Evolutionary conservation across 1,284 basidiomycete species (phyloP).

Genomic region (Takashimella tepidaria): DNA sequence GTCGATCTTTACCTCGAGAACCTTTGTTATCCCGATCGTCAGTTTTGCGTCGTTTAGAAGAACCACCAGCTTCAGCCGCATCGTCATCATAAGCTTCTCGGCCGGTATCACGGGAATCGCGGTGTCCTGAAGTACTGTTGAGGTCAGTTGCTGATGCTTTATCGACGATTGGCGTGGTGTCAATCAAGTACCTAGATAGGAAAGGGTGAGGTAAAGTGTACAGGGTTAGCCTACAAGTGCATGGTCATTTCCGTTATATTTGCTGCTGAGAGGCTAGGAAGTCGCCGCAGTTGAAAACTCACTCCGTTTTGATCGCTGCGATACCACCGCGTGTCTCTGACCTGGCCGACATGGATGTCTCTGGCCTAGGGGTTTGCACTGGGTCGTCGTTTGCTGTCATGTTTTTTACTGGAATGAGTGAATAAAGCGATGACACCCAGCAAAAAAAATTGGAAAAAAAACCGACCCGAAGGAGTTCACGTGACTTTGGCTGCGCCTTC

Average conservation of each 20-base stretch:
- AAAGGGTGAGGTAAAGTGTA: slow-evolving; percentile 11
- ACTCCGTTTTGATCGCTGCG: slow-evolving; percentile 72
- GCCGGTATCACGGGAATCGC: slow-evolving; percentile 10
- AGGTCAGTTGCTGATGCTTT: slow-evolving; percentile 54
- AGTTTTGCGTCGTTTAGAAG: slow-evolving; percentile 30
- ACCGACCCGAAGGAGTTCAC: too few species aligned
- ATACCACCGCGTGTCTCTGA: slow-evolving; percentile 54
- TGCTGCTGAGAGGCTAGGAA: slow-evolving; percentile 44
- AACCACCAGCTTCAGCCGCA: slow-evolving; percentile 26
- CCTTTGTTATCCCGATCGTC: slow-evolving; percentile 50
- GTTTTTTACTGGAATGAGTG: too few species aligned
- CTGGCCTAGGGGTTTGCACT: too few species aligned
- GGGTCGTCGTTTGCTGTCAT: too few species aligned
- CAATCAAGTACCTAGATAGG: too few species aligned
- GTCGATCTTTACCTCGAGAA: slow-evolving; percentile 68
- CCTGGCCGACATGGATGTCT: too few species aligned
- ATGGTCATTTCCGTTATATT: slow-evolving; percentile 54
- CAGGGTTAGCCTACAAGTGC: slow-evolving; percentile 50
- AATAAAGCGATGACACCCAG: too few species aligned
- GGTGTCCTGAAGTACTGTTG: slow-evolving; percentile 60
- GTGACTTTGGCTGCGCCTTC: too few species aligned
- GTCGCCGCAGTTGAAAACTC: slow-evolving; percentile 30
- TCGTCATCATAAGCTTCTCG: not conserved
- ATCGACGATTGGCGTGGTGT: too few species aligned
- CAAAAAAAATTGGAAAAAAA: too few species aligned